Evolutionary conservation across 78 protist species (phyloP), one percentile per base, ranked within the genome.

Genomic region (Chrysochromulina parva): DNA sequence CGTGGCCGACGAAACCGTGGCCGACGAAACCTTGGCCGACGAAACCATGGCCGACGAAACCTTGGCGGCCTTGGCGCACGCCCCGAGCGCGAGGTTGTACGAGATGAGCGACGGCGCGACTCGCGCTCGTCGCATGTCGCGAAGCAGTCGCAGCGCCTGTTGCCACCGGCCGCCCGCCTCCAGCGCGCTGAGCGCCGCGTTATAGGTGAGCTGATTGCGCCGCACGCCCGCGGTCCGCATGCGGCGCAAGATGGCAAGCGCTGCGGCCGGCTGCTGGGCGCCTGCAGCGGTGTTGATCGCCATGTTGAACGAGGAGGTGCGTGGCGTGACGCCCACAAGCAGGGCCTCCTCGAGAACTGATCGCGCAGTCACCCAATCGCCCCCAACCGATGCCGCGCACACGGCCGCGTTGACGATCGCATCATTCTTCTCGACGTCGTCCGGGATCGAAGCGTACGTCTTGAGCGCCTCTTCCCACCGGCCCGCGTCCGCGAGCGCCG

Each of bases 401-500:
- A 74, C 82, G 57, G 57, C 82, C 57, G 82, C 82, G 57, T 74
- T 6, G 19, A 74, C 26, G 17, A 74, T 4, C 82, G 82, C 82
- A 53, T 74, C 82, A 7, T 13, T 74, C 26, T 1, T 53, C 82
- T 2, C 26, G 28, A 74, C 26, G 1, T 2, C 5, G 28, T 53
- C 24, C 20, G 82, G 82, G 38, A 74, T 74, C 24, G 19, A 3
- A 11, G 38, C 82, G 82, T 74, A 74, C 82, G 17, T 74, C 57
- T 13, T 13, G 22, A 74, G 57, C 26, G 82, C 53, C 82, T 74
- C 82, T 1, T 19, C 17, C 82, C 82, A 74, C 78, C 50, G 38
- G 26, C 78, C 78, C 52, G 78, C 78, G 14, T 28, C 78, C 26
- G 78, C 78, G 48, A 69, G 78, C 78, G 78, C 78, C 9, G 78